Evolutionary conservation across 768 basidiomycete genomes (phyloP), one percentile per base, ranked within the genome.

Genomic region (Agaricus blazei): DNA sequence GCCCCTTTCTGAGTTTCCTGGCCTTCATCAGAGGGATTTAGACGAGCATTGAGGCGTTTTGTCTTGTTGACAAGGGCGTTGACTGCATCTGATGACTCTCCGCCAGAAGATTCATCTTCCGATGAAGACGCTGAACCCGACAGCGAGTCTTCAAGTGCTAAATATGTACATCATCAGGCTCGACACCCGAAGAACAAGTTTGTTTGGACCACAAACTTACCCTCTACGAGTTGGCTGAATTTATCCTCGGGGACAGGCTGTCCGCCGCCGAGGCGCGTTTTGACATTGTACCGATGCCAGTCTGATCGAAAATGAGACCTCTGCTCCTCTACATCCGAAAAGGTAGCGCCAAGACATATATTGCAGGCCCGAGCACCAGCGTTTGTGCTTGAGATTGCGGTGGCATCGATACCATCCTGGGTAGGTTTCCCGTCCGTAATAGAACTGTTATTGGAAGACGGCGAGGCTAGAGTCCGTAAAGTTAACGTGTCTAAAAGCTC

Each of bases 261-360:
- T 9, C 82, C 79, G 5, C 86, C 87, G 49, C 76, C 72, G 48
- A 93, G 71, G 54, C 85, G 84, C 46, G 82, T 79, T 71, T 96
- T 97, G 61, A 94, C 90, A 67, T 98, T 98, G 73, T 96, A 98
- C 56, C 94, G 82, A 77, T 99, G 96, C 97, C 96, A 98, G 69
- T 99, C 96, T 9, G 90, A 91, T 61, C 85, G 84, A 68, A 90
- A 97, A 70, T 98, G 96, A 1, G 72, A 67, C 49, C 94, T 79
- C 63, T 98, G 93, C 56, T 88, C 89, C 34, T 88, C 83, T 5
- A 98, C 79, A 55, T 87, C 84, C 11, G 72, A 60, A 60, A 98
- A 98, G 0, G 70, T 63, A 2, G 80, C 77, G 4, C 84, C 88
- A 15, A 83, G 75, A 62, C 91, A 93, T 48, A 92, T 72, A 50